Evolutionary conservation across 2,329 filamentous ascomycete species (phyloP).

Genomic region (Fusarium gaditjirri): DNA sequence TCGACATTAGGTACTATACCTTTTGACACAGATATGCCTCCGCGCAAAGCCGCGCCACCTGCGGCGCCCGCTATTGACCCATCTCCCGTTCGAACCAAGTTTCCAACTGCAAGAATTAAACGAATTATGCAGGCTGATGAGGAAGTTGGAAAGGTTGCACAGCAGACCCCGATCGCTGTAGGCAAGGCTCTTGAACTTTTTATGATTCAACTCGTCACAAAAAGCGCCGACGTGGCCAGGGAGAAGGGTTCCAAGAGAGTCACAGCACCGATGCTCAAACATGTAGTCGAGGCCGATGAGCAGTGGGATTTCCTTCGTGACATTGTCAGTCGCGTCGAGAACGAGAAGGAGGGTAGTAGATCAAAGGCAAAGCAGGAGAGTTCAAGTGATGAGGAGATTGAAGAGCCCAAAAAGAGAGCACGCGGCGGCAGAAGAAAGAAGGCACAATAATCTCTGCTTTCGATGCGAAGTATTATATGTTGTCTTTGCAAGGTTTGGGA

Average conservation of each 20-base stretch:
- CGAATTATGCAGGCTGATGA: constrained; percentile 99
- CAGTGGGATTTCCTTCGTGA: constrained; percentile 95
- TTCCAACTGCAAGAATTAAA: constrained; percentile 97
- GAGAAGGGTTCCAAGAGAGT: constrained; percentile 89
- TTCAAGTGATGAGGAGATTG: constrained; percentile 63
- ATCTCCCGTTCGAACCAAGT: constrained; percentile 91
- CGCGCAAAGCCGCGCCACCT: constrained; percentile 49
- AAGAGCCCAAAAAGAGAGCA: constrained; percentile 61
- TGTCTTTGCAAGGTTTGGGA: constrained; percentile 13
- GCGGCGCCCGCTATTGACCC: constrained; percentile 60
- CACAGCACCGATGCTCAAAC: constrained; percentile 89
- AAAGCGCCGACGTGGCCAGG: constrained; percentile 85
- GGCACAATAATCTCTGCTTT: constrained; percentile 42
- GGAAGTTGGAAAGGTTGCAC: constrained; percentile 97
- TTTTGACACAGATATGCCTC: constrained; percentile 49
- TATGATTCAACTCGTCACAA: constrained; percentile 93
- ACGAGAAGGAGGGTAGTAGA: constrained; percentile 60
- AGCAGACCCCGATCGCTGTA: constrained; percentile 95
- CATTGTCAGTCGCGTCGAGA: constrained; percentile 85
- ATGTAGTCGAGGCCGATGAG: constrained; percentile 86
- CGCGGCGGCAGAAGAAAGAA: constrained; percentile 63
- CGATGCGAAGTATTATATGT: background rate
- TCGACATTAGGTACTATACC: constrained; percentile 20
- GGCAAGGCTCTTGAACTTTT: constrained; percentile 96
- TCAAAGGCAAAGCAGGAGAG: constrained; percentile 61